Percentiles rank a stretch among this genome's conserved stretches.
Conservation (phyloP, 2,329 filamentous ascomycete genomes). For the Herpotrichia juniperi region DNA sequence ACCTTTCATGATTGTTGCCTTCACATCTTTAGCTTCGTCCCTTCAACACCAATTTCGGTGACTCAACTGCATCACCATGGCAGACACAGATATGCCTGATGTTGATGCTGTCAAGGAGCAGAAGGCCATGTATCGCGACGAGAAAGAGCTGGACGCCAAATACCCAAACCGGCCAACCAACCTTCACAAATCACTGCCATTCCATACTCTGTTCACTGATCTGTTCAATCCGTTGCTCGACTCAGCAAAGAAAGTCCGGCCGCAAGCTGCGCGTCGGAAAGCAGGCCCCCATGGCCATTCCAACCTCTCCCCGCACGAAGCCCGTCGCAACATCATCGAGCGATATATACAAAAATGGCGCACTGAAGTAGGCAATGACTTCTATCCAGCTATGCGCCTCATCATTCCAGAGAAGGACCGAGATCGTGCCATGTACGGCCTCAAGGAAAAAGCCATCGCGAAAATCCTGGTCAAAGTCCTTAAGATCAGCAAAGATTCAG, state of each 20-base stretch:
- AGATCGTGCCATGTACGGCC: slow-evolving; percentile 87
- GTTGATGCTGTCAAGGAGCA: slow-evolving; percentile 54
- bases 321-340: slow-evolving; percentile 79
- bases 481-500: slow-evolving; percentile 88
- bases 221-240: slow-evolving; percentile 84
- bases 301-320: slow-evolving; percentile 74
- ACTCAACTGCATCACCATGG: slow-evolving; percentile 31
- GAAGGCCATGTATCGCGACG: slow-evolving; percentile 56
- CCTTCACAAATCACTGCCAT: slow-evolving; percentile 76
- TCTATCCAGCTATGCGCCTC: slow-evolving; percentile 89
- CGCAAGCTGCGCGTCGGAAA: slow-evolving; percentile 62
- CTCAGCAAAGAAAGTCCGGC: slow-evolving; percentile 74
- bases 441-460: slow-evolving; percentile 91
- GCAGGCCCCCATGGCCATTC: slow-evolving; percentile 64
- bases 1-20: slow-evolving; percentile 8
- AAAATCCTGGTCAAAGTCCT: slow-evolving; percentile 91
- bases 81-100: slow-evolving; percentile 45
- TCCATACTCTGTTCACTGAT: slow-evolving; percentile 76
- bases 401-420: slow-evolving; percentile 93
- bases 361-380: slow-evolving; percentile 84
- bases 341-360: slow-evolving; percentile 88
- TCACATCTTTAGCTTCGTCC: background rate
- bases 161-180: slow-evolving; percentile 83
- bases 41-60: too few relatives aligned
- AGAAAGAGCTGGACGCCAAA: slow-evolving; percentile 57